Evolutionary conservation across 495 filamentous ascomycete species (phyloP).

Genomic region (Pyrenula massariospora): DNA sequence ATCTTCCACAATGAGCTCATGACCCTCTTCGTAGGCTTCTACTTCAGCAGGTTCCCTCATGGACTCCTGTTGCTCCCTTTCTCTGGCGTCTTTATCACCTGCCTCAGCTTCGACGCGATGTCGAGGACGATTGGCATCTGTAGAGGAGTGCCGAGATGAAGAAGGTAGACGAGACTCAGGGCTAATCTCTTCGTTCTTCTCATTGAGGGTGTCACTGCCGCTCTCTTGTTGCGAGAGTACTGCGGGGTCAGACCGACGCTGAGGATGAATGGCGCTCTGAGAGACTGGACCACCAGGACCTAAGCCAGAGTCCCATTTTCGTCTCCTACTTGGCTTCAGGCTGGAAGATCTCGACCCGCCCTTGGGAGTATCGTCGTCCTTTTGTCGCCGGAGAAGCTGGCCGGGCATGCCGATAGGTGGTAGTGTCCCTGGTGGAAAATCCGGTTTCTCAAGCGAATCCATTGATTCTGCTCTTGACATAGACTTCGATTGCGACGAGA

Average conservation of each 20-base stretch:
- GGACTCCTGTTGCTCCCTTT: constrained; percentile 8
- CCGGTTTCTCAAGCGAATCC: constrained; percentile 50
- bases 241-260: constrained; percentile 27
- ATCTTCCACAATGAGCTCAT: constrained; percentile 75
- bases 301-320: constrained; percentile 59
- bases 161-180: background rate
- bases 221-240: constrained; percentile 19
- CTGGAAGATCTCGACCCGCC: constrained; percentile 46
- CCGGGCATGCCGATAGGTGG: constrained; percentile 64
- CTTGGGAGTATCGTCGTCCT: constrained; percentile 44
- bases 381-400: constrained; percentile 75
- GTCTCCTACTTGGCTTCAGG: constrained; percentile 47
- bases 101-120: background rate
- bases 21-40: constrained; percentile 72
- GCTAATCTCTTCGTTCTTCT: constrained; percentile 12
- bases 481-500: constrained; percentile 75
- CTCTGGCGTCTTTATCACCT: constrained; percentile 1
- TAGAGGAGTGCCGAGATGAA: constrained; percentile 5
- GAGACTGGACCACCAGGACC: constrained; percentile 82
- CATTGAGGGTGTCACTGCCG: constrained; percentile 23
- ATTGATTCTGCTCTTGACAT: constrained; percentile 61
- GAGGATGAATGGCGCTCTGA: constrained; percentile 80
- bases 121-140: constrained; percentile 1
- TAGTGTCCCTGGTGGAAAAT: constrained; percentile 67
- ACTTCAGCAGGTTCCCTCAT: constrained; percentile 26